Conservation (phyloP, 495 filamentous ascomycete species). For the Xylaria cubensis region DNA sequence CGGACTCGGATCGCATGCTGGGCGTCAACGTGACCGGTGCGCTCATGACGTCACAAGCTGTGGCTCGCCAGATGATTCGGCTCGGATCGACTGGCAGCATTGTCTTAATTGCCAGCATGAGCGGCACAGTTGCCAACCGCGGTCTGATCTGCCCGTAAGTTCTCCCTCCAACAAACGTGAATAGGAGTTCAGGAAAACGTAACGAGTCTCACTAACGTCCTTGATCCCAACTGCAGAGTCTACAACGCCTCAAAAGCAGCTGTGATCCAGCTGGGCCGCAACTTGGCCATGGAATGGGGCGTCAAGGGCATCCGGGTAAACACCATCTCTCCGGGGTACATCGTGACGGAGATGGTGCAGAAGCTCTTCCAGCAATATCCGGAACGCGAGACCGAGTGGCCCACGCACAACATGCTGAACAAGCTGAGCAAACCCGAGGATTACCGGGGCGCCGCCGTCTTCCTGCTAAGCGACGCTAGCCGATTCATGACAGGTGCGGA, state of each 20-base stretch:
- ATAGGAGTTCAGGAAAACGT: neutral
- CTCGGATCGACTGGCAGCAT: slow-evolving; percentile 65
- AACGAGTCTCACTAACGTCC: neutral
- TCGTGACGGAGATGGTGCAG: slow-evolving; percentile 90
- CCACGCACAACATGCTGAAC: slow-evolving; percentile 87
- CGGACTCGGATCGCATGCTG: slow-evolving; percentile 69
- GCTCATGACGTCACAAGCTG: slow-evolving; percentile 80
- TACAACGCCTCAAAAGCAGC: slow-evolving; percentile 93
- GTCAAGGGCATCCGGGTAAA: slow-evolving; percentile 88
- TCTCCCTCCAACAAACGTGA: neutral
- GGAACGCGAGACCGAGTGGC: slow-evolving; percentile 79
- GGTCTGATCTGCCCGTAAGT: slow-evolving; percentile 57
- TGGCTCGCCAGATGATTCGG: slow-evolving; percentile 76
- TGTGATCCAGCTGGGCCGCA: slow-evolving; percentile 82
- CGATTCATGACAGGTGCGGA: slow-evolving; percentile 87
- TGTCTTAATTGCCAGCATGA: slow-evolving; percentile 80
- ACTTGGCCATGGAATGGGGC: slow-evolving; percentile 90
- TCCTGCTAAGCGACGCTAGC: slow-evolving; percentile 85
- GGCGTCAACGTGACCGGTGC: slow-evolving; percentile 77
- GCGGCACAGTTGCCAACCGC: slow-evolving; percentile 77
- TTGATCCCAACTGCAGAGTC: slow-evolving; percentile 57
- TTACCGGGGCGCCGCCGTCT: slow-evolving; percentile 81
- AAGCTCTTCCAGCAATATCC: slow-evolving; percentile 76
- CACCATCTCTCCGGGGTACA: slow-evolving; percentile 94
- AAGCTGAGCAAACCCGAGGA: slow-evolving; percentile 80